Evolutionary conservation across 1,284 basidiomycete genomes (phyloP).

Genomic region (Boletus sp.): DNA sequence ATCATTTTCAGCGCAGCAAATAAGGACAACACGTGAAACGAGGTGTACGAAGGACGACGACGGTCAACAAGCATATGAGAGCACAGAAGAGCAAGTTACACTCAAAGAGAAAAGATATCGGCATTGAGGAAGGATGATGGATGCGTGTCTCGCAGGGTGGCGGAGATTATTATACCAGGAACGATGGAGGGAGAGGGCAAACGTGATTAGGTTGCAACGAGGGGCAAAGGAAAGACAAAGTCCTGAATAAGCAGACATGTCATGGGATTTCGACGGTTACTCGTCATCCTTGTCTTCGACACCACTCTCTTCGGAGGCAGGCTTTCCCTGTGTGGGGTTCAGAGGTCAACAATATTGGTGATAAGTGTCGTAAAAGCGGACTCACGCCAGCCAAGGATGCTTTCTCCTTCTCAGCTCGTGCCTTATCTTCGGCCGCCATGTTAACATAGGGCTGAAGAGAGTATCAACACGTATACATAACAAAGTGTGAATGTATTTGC

Average conservation of each 20-base stretch:
- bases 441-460: slow-evolving; percentile 82
- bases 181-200: slow-evolving; percentile 5
- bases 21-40: slow-evolving; percentile 30
- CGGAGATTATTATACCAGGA: slow-evolving; percentile 25
- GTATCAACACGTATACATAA: not conserved
- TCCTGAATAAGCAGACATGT: slow-evolving; percentile 18
- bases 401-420: slow-evolving; percentile 80
- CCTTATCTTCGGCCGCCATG: slow-evolving; percentile 83
- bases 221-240: slow-evolving; percentile 5
- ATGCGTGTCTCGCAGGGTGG: slow-evolving; percentile 29
- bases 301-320: slow-evolving; percentile 49
- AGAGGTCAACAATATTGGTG: not conserved
- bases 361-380: slow-evolving; percentile 8
- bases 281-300: slow-evolving; percentile 61
- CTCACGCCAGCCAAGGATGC: slow-evolving; percentile 67
- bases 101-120: slow-evolving; percentile 8
- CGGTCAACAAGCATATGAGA: slow-evolving; percentile 25
- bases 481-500: slow-evolving; percentile 36
- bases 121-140: slow-evolving; percentile 19
- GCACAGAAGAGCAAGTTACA: slow-evolving; percentile 26
- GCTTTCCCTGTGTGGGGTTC: slow-evolving; percentile 21
- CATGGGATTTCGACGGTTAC: slow-evolving; percentile 18
- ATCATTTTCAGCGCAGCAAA: slow-evolving; percentile 30
- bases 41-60: slow-evolving; percentile 19
- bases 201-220: slow-evolving; percentile 21